Evolutionary conservation across 2,329 filamentous ascomycete genomes (phyloP), one percentile per base, ranked within the genome.

Genomic region (Sporothrix sp.): DNA sequence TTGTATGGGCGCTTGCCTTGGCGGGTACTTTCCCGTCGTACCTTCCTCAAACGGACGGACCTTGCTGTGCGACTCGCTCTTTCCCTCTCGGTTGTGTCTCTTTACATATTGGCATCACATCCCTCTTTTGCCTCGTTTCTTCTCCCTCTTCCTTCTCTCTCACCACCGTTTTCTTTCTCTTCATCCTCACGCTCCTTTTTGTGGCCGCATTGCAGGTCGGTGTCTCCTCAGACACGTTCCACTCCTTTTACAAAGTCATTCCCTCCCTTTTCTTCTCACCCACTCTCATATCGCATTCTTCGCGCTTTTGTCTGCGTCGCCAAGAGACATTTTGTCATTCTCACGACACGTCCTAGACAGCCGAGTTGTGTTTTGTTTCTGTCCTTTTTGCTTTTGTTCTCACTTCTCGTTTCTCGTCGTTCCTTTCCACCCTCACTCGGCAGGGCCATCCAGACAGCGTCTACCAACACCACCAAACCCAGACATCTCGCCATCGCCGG

Each of bases 171-270:
- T 11, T 27, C 11, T 42, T 20, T 30, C 28, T 50, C 14, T 33
- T 20, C 16, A 45, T 30, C 48, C 32, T 48, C 40, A 48, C 55
- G 28, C 40, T 54, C 54, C 28, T 52, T 58, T 55, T 25, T 50
- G 14, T 43, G 46, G 30, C 48, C 45, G 37, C 50, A 47, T 32
- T 23, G 20, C 32, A 36, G 53, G 55, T 50, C 55, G 21, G 48
- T 51, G 51, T 50, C 55, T 52, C 16, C 11, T 55, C 27, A 44
- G 53, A 49, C 50, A 53, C 55, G 40, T 52, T 51, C 16, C 56
- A 55, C 38, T 52, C 52, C 52, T 48, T 55, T 28, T 13, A 42
- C 37, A 50, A 36, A 52, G 32, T 42, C 39, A 42, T 48, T 23
- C 33, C 38, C 44, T 48, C 14, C 23, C 44, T 37, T 32, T 36